A percentile compares a stretch with the other conserved stretches of the same genome.
Conservation (phyloP, 495 filamentous ascomycete genomes). For the Pyronema omphalodes region DNA sequence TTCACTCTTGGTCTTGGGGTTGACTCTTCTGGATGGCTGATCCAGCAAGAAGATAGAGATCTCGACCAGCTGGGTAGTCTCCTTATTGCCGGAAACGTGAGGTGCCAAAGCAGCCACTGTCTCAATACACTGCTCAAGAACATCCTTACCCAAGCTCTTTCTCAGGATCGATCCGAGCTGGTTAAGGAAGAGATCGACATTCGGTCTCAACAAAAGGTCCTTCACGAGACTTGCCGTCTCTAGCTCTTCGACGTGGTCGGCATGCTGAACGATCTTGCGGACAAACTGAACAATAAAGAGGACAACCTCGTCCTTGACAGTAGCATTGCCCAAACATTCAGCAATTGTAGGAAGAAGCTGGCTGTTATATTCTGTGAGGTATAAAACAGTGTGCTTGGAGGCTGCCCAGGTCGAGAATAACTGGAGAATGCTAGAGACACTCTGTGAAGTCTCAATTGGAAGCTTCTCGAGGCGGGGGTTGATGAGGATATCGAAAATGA, state of each 20-base stretch:
- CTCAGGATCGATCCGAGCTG: conserved; percentile 48
- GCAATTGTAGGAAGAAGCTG: conserved; percentile 48
- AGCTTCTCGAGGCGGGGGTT: conserved; percentile 61
- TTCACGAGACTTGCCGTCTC: conserved; percentile 43
- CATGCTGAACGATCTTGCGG: conserved; percentile 34
- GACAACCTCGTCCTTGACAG: conserved; percentile 76
- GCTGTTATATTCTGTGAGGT: conserved; percentile 45
- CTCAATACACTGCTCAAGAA: conserved; percentile 58
- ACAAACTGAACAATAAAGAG: conserved; percentile 62
- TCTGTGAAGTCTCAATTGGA: conserved; percentile 70
- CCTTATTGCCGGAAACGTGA: conserved; percentile 47
- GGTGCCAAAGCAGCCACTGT: conserved; percentile 56
- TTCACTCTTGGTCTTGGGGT: conserved; percentile 62
- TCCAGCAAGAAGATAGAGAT: conserved; percentile 64
- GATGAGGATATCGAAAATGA: conserved; percentile 56
- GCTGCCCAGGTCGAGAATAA: conserved; percentile 66
- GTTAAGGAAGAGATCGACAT: conserved; percentile 47
- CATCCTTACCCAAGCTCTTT: conserved; percentile 43
- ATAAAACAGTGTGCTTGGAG: conserved; percentile 43
- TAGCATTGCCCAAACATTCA: conserved; percentile 50
- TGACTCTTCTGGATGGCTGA: conserved; percentile 64
- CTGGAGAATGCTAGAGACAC: conserved; percentile 62
- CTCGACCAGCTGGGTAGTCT: conserved; percentile 52
- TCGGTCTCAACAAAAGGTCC: conserved; percentile 44
- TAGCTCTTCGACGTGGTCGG: conserved; percentile 30